phyloP scores from a whole-genome alignment of 208 protist genomes.

The Trypanosoma avium region DNA sequence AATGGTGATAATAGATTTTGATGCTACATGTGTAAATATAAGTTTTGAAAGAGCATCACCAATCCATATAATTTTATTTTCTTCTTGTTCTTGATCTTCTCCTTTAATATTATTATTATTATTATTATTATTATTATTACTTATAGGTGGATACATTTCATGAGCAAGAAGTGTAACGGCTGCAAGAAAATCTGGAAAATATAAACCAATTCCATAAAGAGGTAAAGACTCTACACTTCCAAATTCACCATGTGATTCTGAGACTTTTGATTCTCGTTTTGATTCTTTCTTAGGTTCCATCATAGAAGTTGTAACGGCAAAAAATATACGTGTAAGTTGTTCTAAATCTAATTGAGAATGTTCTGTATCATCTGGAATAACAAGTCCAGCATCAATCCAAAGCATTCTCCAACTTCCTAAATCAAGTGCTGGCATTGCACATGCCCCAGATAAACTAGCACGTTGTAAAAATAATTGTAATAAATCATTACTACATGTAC shows the following conservation, averaged over 20 bases:
- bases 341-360: conserved; percentile 42
- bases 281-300: not conserved
- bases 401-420: conserved; percentile 77
- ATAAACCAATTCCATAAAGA: conserved; percentile 33
- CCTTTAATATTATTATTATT: no score
- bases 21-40: conserved; percentile 27
- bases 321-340: conserved; percentile 58
- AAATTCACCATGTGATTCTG: not conserved
- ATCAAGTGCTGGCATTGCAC: conserved; percentile 76
- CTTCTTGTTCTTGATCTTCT: no score
- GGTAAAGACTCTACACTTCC: not conserved
- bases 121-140: not conserved
- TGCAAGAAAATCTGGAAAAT: conserved; percentile 63
- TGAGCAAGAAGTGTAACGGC: conserved; percentile 66
- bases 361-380: conserved; percentile 34
- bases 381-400: conserved; percentile 61
- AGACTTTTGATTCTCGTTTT: not conserved
- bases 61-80: conserved; percentile 34
- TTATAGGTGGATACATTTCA: conserved; percentile 40
- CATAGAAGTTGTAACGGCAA: conserved; percentile 31
- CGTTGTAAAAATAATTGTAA: conserved; percentile 66
- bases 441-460: conserved; percentile 47
- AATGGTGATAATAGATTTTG: conserved; percentile 4
- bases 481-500: conserved; percentile 43
- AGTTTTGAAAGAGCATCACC: conserved; percentile 43